Base-by-base conservation (phyloP, 805 yeast genomes). In the Lachancea kluyveri region DNA sequence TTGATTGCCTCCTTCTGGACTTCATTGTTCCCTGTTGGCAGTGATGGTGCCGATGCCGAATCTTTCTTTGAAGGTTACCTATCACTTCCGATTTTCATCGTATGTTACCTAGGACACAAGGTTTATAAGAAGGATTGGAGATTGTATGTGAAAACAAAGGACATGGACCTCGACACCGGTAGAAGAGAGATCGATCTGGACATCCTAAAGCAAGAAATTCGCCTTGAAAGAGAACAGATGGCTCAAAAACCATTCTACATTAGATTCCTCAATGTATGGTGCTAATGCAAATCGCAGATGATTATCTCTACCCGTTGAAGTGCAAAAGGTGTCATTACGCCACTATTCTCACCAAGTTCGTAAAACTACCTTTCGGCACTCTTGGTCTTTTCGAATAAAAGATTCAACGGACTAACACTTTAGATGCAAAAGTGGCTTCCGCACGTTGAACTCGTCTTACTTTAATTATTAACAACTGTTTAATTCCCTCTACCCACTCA, bases 1-100 rank as follows among this genome's bases (percentile, higher is more conserved):
- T 59, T 83, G 27, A 60, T 72, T 29, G 81, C 85, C 22, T 84
- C 80, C 53, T 81, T 83, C 65, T 82, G 88, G 88, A 66, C 76
- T 33, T 84, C 88, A 3, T 60, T 81, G 29, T 81, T 65, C 65
- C 90, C 90, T 32, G 49, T 72, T 21, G 74, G 74, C n/a, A 68
- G 72, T 8, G 59, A 45, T 3, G 35, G 60, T 7, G 73, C 79
- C 20, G 63, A 62, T 49, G 80, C 79, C 10, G 52, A 58, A 29
- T 57, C 54, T 20, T 82, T 83, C 65, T 83, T 82, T 63, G 66
- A 70, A 54, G 66, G 73, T 22, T 81, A 76, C 57, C 64, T 83
- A 45, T 76, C 85, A 9, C 65, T 67, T 33, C 84, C 85, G n/a
- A 72, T 82, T 26, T 61, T 79, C 31, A 41, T 82, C 21, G 72